These are phyloP conservation scores for Penicillium odoratum DNA, from an alignment of 495 filamentous ascomycete genomes.

Conservation along the genomic window DNA sequence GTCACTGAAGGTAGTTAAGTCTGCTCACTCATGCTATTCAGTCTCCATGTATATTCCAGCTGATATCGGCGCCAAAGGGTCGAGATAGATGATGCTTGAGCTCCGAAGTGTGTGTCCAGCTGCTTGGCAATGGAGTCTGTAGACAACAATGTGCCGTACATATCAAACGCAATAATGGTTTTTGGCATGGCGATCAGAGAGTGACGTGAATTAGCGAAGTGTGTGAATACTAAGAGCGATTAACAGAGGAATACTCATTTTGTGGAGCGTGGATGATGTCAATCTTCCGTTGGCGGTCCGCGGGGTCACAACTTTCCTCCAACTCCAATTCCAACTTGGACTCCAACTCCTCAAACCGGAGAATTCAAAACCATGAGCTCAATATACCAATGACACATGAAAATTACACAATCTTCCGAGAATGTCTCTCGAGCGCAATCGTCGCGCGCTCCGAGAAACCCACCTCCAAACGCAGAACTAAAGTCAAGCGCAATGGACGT, in stretches of 20 bases:
- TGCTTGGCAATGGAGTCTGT: constrained; percentile 64
- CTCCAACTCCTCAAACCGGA: background rate
- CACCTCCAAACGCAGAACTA: constrained; percentile 48
- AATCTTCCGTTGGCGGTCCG: constrained; percentile 7
- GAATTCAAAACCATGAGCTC: constrained; percentile 3
- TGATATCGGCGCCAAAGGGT: constrained; percentile 62
- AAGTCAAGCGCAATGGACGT: constrained; percentile 27
- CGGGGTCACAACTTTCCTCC: background rate
- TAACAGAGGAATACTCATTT: background rate
- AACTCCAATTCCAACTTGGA: too few species aligned
- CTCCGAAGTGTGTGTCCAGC: constrained; percentile 51
- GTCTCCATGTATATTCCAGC: constrained; percentile 80
- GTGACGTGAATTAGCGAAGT: background rate
- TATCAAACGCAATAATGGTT: constrained; percentile 67
- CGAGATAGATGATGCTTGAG: constrained; percentile 53
- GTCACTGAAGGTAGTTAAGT: background rate
- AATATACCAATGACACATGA: constrained; percentile 25
- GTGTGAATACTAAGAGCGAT: background rate
- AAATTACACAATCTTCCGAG: constrained; percentile 71
- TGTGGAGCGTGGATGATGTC: constrained; percentile 12
- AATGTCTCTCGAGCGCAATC: constrained; percentile 61
- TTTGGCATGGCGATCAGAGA: constrained; percentile 15
- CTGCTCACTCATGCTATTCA: constrained; percentile 73
- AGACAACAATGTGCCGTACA: constrained; percentile 73
- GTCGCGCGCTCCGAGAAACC: constrained; percentile 51